A percentile compares a stretch with the other conserved stretches of the same genome.
These are phyloP conservation scores for Raffaelea albimanens DNA, from an alignment of 2,329 filamentous ascomycete species.

Conservation along the genomic window DNA sequence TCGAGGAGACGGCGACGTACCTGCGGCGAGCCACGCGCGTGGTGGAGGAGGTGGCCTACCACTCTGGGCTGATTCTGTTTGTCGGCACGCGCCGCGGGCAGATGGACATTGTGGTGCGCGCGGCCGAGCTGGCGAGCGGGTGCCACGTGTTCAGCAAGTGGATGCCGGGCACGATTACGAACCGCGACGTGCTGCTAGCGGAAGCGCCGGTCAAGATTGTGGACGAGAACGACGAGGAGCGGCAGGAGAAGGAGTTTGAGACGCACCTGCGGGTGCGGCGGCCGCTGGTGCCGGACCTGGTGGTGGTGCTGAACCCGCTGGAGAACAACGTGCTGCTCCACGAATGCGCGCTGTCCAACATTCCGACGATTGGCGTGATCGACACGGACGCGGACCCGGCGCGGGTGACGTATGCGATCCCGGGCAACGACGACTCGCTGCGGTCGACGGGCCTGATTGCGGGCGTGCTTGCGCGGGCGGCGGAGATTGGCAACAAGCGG, in stretches of 20 bases:
- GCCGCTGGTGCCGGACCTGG: slow-evolving; percentile 75
- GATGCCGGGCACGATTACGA: slow-evolving; percentile 87
- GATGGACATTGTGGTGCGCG: slow-evolving; percentile 68
- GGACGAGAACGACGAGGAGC: slow-evolving; percentile 57
- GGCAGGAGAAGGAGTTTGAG: slow-evolving; percentile 49
- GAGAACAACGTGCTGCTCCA: slow-evolving; percentile 88
- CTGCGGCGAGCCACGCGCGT: slow-evolving; percentile 89
- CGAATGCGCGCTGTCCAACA: slow-evolving; percentile 78
- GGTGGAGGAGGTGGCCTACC: slow-evolving; percentile 74
- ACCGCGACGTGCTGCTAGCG: slow-evolving; percentile 80
- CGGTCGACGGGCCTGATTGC: slow-evolving; percentile 74
- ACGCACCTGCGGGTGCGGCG: slow-evolving; percentile 52
- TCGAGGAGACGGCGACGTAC: slow-evolving; percentile 82
- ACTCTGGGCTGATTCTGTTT: slow-evolving; percentile 80
- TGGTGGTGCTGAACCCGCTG: slow-evolving; percentile 83
- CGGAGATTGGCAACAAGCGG: slow-evolving; percentile 62
- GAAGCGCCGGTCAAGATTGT: slow-evolving; percentile 62
- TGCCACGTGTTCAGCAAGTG: slow-evolving; percentile 91
- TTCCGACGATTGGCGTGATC: slow-evolving; percentile 90
- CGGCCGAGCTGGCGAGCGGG: slow-evolving; percentile 65
- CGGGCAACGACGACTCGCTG: slow-evolving; percentile 91
- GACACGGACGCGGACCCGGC: slow-evolving; percentile 90
- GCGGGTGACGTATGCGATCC: slow-evolving; percentile 93
- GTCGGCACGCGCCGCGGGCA: slow-evolving; percentile 81
- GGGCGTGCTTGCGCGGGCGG: slow-evolving; percentile 77